Evolutionary conservation across 768 basidiomycete species (phyloP), one percentile per base, ranked within the genome.

Genomic region (Phaeolepiota aurea): DNA sequence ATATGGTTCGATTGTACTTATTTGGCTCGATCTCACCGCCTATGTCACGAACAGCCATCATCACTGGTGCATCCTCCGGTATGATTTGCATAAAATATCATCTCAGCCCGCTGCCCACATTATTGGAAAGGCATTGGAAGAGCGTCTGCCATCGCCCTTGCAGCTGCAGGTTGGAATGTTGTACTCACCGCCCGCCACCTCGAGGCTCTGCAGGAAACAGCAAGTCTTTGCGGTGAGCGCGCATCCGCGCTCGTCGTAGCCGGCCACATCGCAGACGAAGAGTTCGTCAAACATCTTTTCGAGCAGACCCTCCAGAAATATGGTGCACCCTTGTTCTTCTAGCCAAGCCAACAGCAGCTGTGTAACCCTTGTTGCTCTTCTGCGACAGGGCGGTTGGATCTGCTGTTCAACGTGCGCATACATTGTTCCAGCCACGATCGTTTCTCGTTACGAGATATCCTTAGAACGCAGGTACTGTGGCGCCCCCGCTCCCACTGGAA

Each of bases 381-480:
- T 15, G 35, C 34, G 23, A 10, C 46, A 84, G 82, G 78, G 12
- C 68, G 78, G 3, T 49, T 87, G 9, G 87, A 92, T 56, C 52
- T 90, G 22, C 51, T 91, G 18, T 93, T 91, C 64, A 91, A 91
- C 56, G 88, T 81, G 47, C 50, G 76, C 20, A 7, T 20, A 15
- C 7, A 9, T n/a, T 4, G 20, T n/a, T 4, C 30, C 14, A 30
- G 22, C 19, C 16, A 20, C 22, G 5, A 18, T 22, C 11, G 43
- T 9, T 35, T 14, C 33, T n/a, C n/a, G 15, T 5, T 30, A 7
- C 42, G 32, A 19, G 5, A 21, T 20, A 19, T 15, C 12, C 20
- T 14, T 44, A 89, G 87, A 91, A 91, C 51, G 89, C 89, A 1
- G 89, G 89, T 0, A 69, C 76, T 20, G 61, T 64, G 4, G 59